These are phyloP conservation scores for Phenoliferia sp. DNA, from an alignment of 1,284 basidiomycete genomes.

Conservation along the genomic window DNA sequence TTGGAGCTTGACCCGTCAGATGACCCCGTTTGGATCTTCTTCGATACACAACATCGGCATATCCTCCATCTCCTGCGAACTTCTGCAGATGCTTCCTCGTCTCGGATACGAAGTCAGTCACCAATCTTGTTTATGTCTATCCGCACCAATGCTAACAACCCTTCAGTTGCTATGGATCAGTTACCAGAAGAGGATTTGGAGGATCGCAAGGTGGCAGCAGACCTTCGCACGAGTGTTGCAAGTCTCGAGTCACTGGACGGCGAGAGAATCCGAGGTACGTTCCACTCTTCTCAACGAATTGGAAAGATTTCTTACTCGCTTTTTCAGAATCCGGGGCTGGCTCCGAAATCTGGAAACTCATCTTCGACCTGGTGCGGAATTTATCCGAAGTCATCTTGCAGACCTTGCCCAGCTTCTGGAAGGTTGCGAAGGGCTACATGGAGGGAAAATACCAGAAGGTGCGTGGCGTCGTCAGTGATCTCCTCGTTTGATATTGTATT, in stretches of 20 bases:
- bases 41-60: slow-evolving; percentile 85
- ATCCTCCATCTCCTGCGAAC: slow-evolving; percentile 73
- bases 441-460: slow-evolving; percentile 88
- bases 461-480: neutral
- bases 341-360: slow-evolving; percentile 74
- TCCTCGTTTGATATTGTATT: too few relatives aligned
- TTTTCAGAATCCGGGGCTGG: slow-evolving; percentile 56
- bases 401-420: slow-evolving; percentile 87
- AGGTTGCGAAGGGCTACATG: slow-evolving; percentile 81
- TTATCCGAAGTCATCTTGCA: slow-evolving; percentile 50
- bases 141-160: neutral
- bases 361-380: slow-evolving; percentile 56
- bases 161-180: slow-evolving; percentile 28
- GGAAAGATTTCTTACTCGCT: slow-evolving; percentile 20
- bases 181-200: slow-evolving; percentile 14
- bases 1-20: slow-evolving; percentile 74
- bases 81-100: slow-evolving; percentile 60
- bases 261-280: slow-evolving; percentile 20
- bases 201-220: slow-evolving; percentile 17
- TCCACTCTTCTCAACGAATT: slow-evolving; percentile 6
- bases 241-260: slow-evolving; percentile 25
- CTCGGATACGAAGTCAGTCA: slow-evolving; percentile 13
- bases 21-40: slow-evolving; percentile 88
- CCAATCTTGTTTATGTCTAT: neutral
- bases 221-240: slow-evolving; percentile 14